Base-by-base conservation (phyloP, 768 basidiomycete species). In the Lentinula sp. region DNA sequence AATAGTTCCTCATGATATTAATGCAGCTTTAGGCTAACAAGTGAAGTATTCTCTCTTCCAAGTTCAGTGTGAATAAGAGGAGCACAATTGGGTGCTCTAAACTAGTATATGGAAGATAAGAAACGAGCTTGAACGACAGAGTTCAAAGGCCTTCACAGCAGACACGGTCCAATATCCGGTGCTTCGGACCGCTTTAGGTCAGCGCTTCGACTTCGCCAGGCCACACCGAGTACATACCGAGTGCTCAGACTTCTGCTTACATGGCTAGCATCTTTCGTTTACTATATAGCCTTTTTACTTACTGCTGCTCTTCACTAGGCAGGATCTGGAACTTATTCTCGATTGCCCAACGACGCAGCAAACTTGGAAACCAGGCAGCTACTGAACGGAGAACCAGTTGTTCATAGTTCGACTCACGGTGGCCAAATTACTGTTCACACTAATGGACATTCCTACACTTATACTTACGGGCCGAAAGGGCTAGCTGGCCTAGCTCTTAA, bases 391-490 rank as follows among this genome's bases (percentile, higher is more conserved):
- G 42, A 43, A 23, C 48, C 3, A 49, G 20, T 32, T 32, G 42
- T 57, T 37, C 41, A 41, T 13, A 18, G 28, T 32, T 39, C 58
- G 7, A 35, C 48, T 20, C 58, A 50, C 36, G 58, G 58, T 33
- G 59, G 61, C 55, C 43, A 43, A 35, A 36, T 81, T 57, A 72
- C 69, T 0, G 58, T 80, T 13, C 64, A 74, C 39, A 48, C 68
- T 3, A 75, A 79, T 60, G 74, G 73, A 6, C 69, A 69, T 35
- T 67, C 75, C 0, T 90, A 90, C 67, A 81, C 80, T 32, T 92
- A 90, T 67, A 78, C 81, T 10, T 92, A 91, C 66, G 90, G 90
- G 6, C 88, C 90, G 1, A 74, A 72, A n/a, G 90, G 90, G 1
- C 65, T 91, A 9, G 66, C 76, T 2, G 90, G 91, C 9, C 76